Base-by-base conservation (phyloP, 805 yeast genomes). In the Clavispora asparagi region DNA sequence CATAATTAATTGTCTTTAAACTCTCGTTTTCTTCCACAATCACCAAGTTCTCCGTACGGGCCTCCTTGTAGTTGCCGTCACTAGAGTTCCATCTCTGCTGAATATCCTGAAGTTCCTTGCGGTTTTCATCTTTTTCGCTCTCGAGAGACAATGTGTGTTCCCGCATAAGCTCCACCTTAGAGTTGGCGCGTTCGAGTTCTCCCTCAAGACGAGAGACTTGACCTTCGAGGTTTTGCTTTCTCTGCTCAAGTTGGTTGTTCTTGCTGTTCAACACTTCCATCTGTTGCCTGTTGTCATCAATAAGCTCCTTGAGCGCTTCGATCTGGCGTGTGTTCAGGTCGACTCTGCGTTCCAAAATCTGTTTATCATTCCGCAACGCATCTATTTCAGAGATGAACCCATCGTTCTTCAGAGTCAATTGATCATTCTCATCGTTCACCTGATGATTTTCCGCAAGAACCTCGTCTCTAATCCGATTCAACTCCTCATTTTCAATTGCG, bases 21-120 rank as follows among this genome's bases (percentile, higher is more conserved):
- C 85, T 76, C 55, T 81, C 82, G 56, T 83, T 85, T 58, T 86
- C 94, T 61, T 86, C 88, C 23, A 71, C 65, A 5, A 82, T 62
- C 42, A 81, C 79, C 46, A 83, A 67, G 35, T 77, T 74, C 40
- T 80, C 80, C 39, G 77, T 76, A 48, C 81, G 60, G 30, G 70
- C 54, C 14, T 57, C 62, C 43, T 63, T 70, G 51, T 65, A 71
- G 42, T 67, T 44, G 23, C 44, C 44, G 35, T 55, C 57, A 29
- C 74, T 48, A 51, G 57, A 8, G 53, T 60, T 47, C 70, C 74
- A 43, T 55, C 58, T 16, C 55, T 46, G 25, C 56, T 58, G 17
- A 57, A 61, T 30, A 51, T 46, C 55, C 55, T 64, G 25, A 28
- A 72, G 54, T 43, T 72, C 77, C n/a, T 57, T 50, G 45, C 60